These are phyloP conservation scores for Eucalyptus pauciflora DNA, from an alignment of 345 rosid genomes.

Conservation along the genomic window DNA sequence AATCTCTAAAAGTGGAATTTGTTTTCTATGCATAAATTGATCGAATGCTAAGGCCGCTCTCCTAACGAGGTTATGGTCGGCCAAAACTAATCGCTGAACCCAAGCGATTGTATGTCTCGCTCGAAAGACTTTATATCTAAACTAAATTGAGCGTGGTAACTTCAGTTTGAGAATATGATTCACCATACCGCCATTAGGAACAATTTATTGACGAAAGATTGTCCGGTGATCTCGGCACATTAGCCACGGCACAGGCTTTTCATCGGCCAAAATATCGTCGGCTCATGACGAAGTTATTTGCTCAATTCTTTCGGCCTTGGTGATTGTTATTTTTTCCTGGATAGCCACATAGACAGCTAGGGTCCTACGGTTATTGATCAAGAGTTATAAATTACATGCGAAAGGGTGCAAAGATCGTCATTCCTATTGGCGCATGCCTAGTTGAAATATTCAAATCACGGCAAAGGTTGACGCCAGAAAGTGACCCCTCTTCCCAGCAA, in stretches of 20 bases:
- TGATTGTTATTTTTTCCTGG: not conserved
- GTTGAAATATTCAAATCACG: not conserved
- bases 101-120: not conserved
- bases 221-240: not conserved
- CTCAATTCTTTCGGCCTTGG: not conserved
- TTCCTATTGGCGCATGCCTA: not conserved
- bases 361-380: not conserved
- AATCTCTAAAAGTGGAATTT: not conserved
- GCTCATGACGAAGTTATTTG: not conserved
- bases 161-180: not conserved
- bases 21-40: rapidly evolving
- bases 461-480: not conserved
- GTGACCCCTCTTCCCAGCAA: not conserved
- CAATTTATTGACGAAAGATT: not conserved
- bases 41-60: not conserved
- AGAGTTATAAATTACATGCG: not conserved
- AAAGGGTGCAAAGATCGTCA: not conserved
- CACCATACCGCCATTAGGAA: not conserved
- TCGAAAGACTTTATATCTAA: not conserved
- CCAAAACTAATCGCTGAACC: not conserved
- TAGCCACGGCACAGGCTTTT: not conserved
- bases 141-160: not conserved
- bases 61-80: not conserved
- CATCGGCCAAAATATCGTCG: not conserved
- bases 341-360: not conserved